Conservation (phyloP, 768 basidiomycete species). For the Rhizopogon salebrosus region DNA sequence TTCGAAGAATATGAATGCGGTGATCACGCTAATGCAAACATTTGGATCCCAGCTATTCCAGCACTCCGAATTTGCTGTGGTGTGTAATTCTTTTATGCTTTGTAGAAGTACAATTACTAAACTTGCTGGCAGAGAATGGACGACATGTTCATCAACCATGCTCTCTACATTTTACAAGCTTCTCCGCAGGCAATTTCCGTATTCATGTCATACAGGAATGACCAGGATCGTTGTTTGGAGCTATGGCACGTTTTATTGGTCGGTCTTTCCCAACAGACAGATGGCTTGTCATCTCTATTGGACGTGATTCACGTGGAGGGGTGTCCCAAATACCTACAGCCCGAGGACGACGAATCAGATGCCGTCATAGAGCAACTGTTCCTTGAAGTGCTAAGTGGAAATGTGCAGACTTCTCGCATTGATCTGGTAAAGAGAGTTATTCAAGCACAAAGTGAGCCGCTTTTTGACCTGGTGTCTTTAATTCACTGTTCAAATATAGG, state of each 20-base stretch:
- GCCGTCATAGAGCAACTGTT: slow-evolving; percentile 35
- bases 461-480: not conserved
- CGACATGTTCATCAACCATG: slow-evolving; percentile 32
- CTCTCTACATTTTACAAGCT: slow-evolving; percentile 33
- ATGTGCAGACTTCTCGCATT: slow-evolving; percentile 20
- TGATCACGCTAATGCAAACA: slow-evolving; percentile 43
- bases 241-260: slow-evolving; percentile 50
- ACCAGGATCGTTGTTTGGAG: slow-evolving; percentile 22
- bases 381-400: slow-evolving; percentile 28
- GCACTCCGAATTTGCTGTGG: slow-evolving; percentile 37
- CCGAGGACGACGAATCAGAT: slow-evolving; percentile 42
- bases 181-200: slow-evolving; percentile 24
- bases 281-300: slow-evolving; percentile 32
- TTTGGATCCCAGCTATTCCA: slow-evolving; percentile 50
- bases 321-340: slow-evolving; percentile 43
- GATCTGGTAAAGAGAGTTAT: slow-evolving; percentile 36
- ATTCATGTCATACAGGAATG: slow-evolving; percentile 25
- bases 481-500: slow-evolving; percentile 10
- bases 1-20: slow-evolving; percentile 13
- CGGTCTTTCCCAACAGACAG: slow-evolving; percentile 31
- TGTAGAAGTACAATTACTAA: not conserved
- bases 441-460: slow-evolving; percentile 31
- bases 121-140: slow-evolving; percentile 45
- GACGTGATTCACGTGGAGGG: slow-evolving; percentile 32
- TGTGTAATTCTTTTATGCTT: slow-evolving; percentile 23